These are phyloP conservation scores for Pestalotiopsis sp. DNA, from an alignment of 2,329 filamentous ascomycete species.

Conservation along the genomic window DNA sequence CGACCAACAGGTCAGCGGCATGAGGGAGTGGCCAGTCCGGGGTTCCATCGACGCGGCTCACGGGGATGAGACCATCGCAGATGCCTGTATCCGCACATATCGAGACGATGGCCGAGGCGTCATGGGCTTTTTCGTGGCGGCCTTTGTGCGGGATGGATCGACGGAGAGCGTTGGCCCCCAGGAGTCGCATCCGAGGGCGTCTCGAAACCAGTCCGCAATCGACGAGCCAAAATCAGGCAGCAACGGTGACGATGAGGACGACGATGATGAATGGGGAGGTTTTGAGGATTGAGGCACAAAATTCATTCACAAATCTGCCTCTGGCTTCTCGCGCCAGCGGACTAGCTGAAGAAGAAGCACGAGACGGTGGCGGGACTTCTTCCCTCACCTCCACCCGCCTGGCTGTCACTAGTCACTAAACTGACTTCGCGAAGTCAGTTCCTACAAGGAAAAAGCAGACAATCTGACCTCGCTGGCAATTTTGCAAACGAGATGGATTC, in stretches of 20 bases:
- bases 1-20: constrained; percentile 73
- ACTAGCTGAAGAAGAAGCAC: neutral
- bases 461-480: too few species aligned
- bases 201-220: constrained; percentile 45
- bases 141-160: constrained; percentile 67
- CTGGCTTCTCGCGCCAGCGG: neutral
- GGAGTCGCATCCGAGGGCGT: constrained; percentile 46
- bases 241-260: constrained; percentile 19
- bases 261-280: constrained; percentile 35
- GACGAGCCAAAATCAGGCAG: constrained; percentile 34
- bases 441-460: too few species aligned
- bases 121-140: constrained; percentile 96
- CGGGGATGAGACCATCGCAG: constrained; percentile 58
- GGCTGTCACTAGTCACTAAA: too few species aligned
- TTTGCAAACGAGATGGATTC: too few species aligned
- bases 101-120: constrained; percentile 81
- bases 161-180: constrained; percentile 20
- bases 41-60: constrained; percentile 54
- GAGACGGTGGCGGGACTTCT: too few species aligned
- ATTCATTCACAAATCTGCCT: too few species aligned
- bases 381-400: too few species aligned
- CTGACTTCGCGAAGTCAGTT: too few species aligned
- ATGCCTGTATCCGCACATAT: constrained; percentile 80
- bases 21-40: constrained; percentile 74
- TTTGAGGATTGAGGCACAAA: constrained; percentile 32